Conservation (phyloP, 805 yeast species). For the Cyberlindnera japonica region DNA sequence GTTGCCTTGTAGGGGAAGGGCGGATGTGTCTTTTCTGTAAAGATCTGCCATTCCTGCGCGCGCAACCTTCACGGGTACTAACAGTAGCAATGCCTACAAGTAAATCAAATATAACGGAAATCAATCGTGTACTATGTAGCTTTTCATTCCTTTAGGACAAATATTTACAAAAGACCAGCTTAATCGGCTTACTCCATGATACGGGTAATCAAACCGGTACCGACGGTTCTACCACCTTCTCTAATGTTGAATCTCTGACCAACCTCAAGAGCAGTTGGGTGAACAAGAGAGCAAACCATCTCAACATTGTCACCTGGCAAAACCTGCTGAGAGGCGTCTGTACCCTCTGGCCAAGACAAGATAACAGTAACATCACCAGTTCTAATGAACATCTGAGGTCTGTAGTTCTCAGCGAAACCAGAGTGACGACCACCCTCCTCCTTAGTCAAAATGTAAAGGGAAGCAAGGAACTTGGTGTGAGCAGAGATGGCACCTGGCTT, state of each 20-base stretch:
- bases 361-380: constrained; percentile 93
- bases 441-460: constrained; percentile 86
- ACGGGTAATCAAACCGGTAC: constrained; percentile 96
- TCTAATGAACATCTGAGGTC: constrained; percentile 96
- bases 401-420: constrained; percentile 94
- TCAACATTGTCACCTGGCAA: constrained; percentile 98
- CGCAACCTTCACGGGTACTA: too few species aligned
- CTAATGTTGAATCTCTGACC: constrained; percentile 99
- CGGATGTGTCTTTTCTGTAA: too few species aligned
- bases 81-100: too few species aligned
- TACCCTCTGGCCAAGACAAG: constrained; percentile 82
- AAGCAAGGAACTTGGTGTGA: constrained; percentile 90
- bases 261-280: constrained; percentile 90
- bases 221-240: constrained; percentile 99
- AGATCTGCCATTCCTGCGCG: too few species aligned
- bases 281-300: constrained; percentile 86
- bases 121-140: too few species aligned
- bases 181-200: constrained; percentile 50
- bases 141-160: too few species aligned
- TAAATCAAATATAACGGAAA: too few species aligned
- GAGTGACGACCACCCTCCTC: constrained; percentile 99
- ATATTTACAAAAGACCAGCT: constrained; percentile 1
- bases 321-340: constrained; percentile 84
- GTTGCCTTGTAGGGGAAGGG: too few species aligned
- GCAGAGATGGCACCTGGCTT: constrained; percentile 91